phyloP scores from a whole-genome alignment of 2,329 filamentous ascomycete species.

The Aspergillus intermedius region DNA sequence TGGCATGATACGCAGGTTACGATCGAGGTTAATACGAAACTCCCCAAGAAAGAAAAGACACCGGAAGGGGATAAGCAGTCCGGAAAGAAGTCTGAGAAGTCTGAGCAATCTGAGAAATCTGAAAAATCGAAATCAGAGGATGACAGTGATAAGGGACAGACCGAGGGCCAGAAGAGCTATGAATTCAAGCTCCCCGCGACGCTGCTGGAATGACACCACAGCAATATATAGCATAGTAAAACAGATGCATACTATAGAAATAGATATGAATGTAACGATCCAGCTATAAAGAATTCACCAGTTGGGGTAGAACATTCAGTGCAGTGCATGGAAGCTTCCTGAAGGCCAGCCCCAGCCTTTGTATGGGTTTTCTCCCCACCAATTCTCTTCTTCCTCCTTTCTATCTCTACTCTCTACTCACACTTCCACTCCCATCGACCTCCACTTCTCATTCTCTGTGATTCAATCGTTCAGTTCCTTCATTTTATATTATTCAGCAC shows the following conservation, averaged over 20 bases:
- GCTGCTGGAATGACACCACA: conserved; percentile 14
- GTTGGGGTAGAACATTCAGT: not conserved
- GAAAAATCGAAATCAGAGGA: conserved; percentile 1
- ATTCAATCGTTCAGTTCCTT: not conserved
- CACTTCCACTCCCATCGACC: not conserved
- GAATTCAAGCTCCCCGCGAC: conserved; percentile 18
- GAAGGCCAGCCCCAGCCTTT: conserved; percentile 12
- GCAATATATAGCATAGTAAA: not conserved
- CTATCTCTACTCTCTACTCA: not conserved
- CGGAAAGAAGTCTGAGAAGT: not conserved
- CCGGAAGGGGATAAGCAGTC: conserved; percentile 4
- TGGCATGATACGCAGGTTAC: conserved; percentile 29
- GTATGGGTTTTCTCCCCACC: not conserved
- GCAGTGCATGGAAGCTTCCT: conserved; percentile 34
- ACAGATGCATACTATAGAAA: not conserved
- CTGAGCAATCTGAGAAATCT: not conserved
- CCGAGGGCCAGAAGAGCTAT: conserved; percentile 2
- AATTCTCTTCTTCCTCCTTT: not conserved
- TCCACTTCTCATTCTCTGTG: conserved; percentile 1
- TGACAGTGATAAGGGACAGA: conserved; percentile 2
- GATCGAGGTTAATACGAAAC: conserved; percentile 42
- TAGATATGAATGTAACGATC: not conserved
- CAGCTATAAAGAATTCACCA: not conserved
- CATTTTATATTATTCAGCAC: not conserved
- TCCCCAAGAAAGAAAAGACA: conserved; percentile 32